phyloP scores from a whole-genome alignment of 2,329 filamentous ascomycete species.

The Fusarium sp. region DNA sequence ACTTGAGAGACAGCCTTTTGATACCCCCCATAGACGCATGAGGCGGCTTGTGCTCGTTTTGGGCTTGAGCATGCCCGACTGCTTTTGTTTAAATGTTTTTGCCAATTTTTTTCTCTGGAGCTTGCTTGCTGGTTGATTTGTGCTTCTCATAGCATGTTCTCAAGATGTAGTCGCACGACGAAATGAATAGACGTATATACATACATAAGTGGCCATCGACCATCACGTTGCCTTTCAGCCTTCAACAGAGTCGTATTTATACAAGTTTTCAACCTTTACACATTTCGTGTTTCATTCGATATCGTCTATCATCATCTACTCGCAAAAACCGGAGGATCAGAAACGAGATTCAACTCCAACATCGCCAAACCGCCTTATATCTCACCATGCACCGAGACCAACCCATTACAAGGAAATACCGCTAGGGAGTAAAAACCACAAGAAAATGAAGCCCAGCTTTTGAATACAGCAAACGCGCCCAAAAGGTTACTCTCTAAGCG shows the following conservation, averaged over 20 bases:
- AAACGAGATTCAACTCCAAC: slow-evolving; percentile 48
- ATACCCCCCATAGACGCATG: slow-evolving; percentile 54
- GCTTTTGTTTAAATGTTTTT: slow-evolving; percentile 40
- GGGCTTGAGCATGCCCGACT: slow-evolving; percentile 34
- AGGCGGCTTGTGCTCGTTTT: slow-evolving; percentile 43
- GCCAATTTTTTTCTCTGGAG: slow-evolving; percentile 12
- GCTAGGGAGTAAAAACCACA: slow-evolving; percentile 16
- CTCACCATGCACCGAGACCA: slow-evolving; percentile 41
- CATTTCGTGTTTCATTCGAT: slow-evolving; percentile 22
- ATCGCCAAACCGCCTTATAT: slow-evolving; percentile 44
- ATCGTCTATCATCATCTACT: slow-evolving; percentile 35
- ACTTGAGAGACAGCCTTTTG: slow-evolving; percentile 48
- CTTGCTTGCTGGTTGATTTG: slow-evolving; percentile 12
- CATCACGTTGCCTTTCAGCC: no score
- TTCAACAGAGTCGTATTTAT: neutral
- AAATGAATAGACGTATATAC: slow-evolving; percentile 29
- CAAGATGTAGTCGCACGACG: slow-evolving; percentile 13
- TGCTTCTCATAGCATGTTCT: neutral
- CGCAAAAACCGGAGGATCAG: slow-evolving; percentile 29
- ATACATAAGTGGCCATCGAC: neutral
- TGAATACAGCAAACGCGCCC: neutral
- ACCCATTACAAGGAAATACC: slow-evolving; percentile 36
- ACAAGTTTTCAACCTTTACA: slow-evolving; percentile 8
- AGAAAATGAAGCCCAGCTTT: slow-evolving; percentile 14
- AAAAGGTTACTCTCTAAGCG: slow-evolving; percentile 59